Conservation (phyloP, 257 asterid genomes). For the Solanum clarkiae region DNA sequence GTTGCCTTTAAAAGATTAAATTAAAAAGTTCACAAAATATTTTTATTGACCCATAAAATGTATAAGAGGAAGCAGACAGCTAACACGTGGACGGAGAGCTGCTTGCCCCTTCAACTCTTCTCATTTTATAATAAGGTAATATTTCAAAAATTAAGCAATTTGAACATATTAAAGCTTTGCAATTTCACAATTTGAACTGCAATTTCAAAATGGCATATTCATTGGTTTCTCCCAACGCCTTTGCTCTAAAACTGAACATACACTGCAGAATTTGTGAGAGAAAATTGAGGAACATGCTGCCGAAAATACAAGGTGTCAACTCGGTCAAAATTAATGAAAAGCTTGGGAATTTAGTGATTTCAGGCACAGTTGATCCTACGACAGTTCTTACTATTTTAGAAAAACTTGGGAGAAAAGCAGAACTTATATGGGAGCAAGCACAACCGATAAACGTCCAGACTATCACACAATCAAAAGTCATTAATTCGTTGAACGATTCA, state of each 20-base stretch:
- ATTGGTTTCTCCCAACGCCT: not conserved
- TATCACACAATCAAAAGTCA: not conserved
- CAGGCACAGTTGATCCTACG: constrained; percentile 12
- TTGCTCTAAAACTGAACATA: constrained; percentile 6
- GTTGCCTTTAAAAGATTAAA: too few relatives aligned
- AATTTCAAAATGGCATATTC: not conserved
- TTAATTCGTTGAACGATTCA: not conserved
- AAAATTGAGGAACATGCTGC: not conserved
- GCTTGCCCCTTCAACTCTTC: too few relatives aligned
- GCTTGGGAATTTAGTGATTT: not conserved
- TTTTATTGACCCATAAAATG: too few relatives aligned
- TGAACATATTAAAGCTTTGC: not conserved
- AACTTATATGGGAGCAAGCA: constrained; percentile 6
- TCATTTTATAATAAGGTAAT: too few relatives aligned
- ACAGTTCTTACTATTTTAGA: constrained; percentile 5
- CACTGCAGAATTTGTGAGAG: constrained; percentile 8
- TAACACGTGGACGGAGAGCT: too few relatives aligned
- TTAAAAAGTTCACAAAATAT: too few relatives aligned
- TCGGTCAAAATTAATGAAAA: not conserved
- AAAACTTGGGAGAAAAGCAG: constrained; percentile 9
- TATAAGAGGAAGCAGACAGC: too few relatives aligned
- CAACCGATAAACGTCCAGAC: not conserved
- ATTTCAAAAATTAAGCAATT: not conserved
- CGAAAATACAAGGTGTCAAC: not conserved
- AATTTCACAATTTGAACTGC: not conserved